Conservation (phyloP, 2,329 filamentous ascomycete genomes). For the Blastomyces parvus region DNA sequence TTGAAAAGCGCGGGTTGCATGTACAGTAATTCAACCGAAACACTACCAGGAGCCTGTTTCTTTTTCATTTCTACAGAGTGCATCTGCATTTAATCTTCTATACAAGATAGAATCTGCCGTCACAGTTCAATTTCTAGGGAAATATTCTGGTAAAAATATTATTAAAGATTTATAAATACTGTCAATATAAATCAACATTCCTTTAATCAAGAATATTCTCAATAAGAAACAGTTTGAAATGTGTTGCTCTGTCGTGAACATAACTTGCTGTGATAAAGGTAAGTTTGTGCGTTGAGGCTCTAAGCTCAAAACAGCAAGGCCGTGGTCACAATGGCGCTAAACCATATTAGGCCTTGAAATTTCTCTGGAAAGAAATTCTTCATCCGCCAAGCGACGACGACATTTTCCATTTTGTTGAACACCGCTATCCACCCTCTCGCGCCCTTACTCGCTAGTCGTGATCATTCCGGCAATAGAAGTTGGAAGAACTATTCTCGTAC, state of each 20-base stretch:
- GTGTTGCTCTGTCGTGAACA: too few species aligned
- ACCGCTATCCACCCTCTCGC: not conserved
- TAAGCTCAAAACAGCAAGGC: slow-evolving; percentile 1
- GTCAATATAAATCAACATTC: too few species aligned
- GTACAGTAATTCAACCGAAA: too few species aligned
- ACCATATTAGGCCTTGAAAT: slow-evolving; percentile 12
- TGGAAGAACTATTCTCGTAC: not conserved
- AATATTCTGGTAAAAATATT: too few species aligned
- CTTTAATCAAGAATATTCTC: too few species aligned
- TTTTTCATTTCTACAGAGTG: too few species aligned
- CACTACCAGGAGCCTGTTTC: too few species aligned
- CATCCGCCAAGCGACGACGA: not conserved
- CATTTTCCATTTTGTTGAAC: not conserved
- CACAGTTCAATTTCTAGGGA: not conserved
- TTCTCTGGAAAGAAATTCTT: slow-evolving; percentile 7
- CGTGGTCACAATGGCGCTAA: slow-evolving; percentile 6
- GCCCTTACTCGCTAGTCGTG: not conserved
- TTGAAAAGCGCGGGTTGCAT: too few species aligned
- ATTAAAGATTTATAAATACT: too few species aligned
- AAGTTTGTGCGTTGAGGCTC: not conserved
- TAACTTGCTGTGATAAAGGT: too few species aligned
- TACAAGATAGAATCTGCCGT: not conserved
- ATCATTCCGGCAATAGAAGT: not conserved
- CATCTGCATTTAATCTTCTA: too few species aligned
- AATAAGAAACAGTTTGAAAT: too few species aligned